A percentile compares a stretch with the other conserved stretches of the same genome.
phyloP scores from a whole-genome alignment of 208 protist species.

The Vickermania spadyakhi region DNA sequence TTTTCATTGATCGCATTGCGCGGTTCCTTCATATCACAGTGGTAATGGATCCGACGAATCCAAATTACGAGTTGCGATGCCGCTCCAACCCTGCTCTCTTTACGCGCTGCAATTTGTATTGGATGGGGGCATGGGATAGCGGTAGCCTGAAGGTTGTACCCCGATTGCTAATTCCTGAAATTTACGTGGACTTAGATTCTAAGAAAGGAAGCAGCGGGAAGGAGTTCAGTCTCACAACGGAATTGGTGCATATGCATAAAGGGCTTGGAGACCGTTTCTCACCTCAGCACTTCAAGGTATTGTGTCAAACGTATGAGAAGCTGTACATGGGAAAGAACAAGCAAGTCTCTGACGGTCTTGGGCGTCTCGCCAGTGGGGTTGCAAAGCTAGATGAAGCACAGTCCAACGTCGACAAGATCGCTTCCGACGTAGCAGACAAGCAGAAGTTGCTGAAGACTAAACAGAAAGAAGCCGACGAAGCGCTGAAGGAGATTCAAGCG shows the following conservation, averaged over 20 bases:
- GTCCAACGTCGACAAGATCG: constrained; percentile 91
- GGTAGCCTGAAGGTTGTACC: constrained; percentile 88
- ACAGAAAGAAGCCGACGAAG: constrained; percentile 93
- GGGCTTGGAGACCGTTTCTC: constrained; percentile 63
- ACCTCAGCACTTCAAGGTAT: constrained; percentile 88
- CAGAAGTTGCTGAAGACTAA: constrained; percentile 87
- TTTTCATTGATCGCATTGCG: constrained; percentile 88
- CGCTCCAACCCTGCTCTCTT: constrained; percentile 95
- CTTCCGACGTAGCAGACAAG: constrained; percentile 85
- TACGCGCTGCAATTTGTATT: constrained; percentile 94
- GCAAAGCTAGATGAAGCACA: constrained; percentile 94
- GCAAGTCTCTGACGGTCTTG: constrained; percentile 53
- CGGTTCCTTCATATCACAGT: constrained; percentile 93
- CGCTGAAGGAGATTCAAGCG: constrained; percentile 92
- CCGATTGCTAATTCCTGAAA: constrained; percentile 70
- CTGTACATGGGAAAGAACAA: constrained; percentile 82
- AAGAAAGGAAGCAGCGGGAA: constrained; percentile 51
- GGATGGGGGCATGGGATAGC: constrained; percentile 91
- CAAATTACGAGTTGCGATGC: constrained; percentile 87
- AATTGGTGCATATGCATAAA: constrained; percentile 85
- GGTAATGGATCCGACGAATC: constrained; percentile 92
- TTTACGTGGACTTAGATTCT: constrained; percentile 67
- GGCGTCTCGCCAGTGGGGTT: constrained; percentile 87
- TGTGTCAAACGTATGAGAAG: constrained; percentile 84
- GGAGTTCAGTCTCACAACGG: constrained; percentile 80